Base-by-base conservation (phyloP, 2,329 filamentous ascomycete species). In the Trichoderma gracile region DNA sequence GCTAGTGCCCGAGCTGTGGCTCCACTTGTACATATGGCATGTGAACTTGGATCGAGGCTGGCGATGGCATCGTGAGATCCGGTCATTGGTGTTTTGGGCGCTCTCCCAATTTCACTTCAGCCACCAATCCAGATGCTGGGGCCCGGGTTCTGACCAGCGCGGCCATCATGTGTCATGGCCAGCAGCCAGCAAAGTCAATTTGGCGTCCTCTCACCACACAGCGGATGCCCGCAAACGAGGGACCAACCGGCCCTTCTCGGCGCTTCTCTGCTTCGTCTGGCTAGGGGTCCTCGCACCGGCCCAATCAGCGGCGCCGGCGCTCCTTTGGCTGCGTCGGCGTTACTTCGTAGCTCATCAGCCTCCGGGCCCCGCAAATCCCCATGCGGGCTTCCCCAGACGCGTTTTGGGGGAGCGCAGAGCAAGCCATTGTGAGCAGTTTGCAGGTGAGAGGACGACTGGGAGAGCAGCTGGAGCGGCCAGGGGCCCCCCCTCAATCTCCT, bases 211-310 rank as follows among this genome's bases (percentile, higher is more conserved):
- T 43, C 60, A 63, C 43, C 50, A 49, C 27, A 53, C 53, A 66
- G 45, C 63, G 59, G 12, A 38, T 38, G 33, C 33, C 33, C 33
- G 33, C 33, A 38, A 38, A 38, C 33, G 33, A 38, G 33, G 33
- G 33, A 38, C 67, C 65, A 61, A 55, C 66, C 73, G 74, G 73
- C 74, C 67, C 69, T 76, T 73, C 74, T 76, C 73, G 74, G 74
- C 74, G 74, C 74, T 76, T 75, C 73, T 76, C 68, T 69, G 59
- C 63, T 49, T 60, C 49, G 56, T 50, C 42, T 42, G 47, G 56
- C 50, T 54, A 57, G 61, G 61, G 53, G 52, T 64, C 50, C 49
- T 27, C n/a, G 49, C 25, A 30, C 25, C 19, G 17, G 25, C 19
- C 60, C 57, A 60, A 49, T 60, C 33, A 59, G 53, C 46, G 23